Percentiles rank a stretch among this genome's conserved stretches.
Evolutionary conservation across 306 rosid genomes (phyloP).

Genomic region (Vicia villosa): DNA sequence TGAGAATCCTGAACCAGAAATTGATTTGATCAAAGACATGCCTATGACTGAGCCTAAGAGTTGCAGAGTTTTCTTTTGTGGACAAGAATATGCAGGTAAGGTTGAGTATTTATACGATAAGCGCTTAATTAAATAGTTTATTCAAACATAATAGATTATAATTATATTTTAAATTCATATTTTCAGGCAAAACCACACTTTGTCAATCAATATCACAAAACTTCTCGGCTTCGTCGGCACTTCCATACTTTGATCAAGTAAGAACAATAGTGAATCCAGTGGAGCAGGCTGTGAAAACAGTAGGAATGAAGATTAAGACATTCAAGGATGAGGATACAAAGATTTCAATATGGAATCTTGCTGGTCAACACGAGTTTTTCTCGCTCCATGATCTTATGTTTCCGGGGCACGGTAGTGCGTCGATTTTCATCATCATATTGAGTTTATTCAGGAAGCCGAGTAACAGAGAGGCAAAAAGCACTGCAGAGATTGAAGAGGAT

Average conservation of each 20-base stretch:
- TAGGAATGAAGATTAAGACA: constrained; percentile 81
- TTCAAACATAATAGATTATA: background rate
- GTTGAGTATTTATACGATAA: constrained; percentile 3
- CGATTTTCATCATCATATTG: constrained; percentile 68
- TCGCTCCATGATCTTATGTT: constrained; percentile 97
- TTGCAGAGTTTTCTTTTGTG: constrained; percentile 90
- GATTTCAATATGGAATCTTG: constrained; percentile 90
- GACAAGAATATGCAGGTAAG: constrained; percentile 88
- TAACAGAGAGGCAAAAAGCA: constrained; percentile 73
- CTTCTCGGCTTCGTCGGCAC: constrained; percentile 59
- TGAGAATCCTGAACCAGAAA: constrained; percentile 79
- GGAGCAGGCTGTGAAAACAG: constrained; percentile 78
- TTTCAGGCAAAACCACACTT: constrained; percentile 81
- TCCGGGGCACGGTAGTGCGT: constrained; percentile 92
- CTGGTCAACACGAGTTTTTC: constrained; percentile 88
- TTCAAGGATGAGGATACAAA: constrained; percentile 79
- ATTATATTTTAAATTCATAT: constrained; percentile 26
- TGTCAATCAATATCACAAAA: constrained; percentile 82
- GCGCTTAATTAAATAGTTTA: background rate
- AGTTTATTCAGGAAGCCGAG: constrained; percentile 77
- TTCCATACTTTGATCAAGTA: constrained; percentile 81
- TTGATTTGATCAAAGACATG: constrained; percentile 82
- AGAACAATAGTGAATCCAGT: constrained; percentile 79
- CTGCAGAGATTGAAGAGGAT: constrained; percentile 87
- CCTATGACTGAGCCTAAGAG: constrained; percentile 84